Conservation (phyloP, 345 rosid genomes). For the Eucalyptus pauciflora region DNA sequence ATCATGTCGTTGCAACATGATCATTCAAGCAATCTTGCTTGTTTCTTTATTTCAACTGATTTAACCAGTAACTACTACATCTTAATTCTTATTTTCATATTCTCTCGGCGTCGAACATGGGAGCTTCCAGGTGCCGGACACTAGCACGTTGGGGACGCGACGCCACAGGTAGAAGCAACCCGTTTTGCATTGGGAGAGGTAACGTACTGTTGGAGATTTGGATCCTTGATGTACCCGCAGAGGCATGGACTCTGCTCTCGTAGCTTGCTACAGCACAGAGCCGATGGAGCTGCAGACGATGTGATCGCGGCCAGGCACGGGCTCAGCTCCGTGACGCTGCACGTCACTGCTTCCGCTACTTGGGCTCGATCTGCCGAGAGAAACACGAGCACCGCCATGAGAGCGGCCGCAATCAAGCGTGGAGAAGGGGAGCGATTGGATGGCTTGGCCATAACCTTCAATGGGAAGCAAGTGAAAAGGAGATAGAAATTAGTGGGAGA, state of each 20-base stretch:
- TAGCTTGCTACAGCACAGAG: constrained; percentile 40
- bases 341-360: constrained; percentile 27
- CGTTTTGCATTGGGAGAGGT: constrained; percentile 36
- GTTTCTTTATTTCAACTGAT: not conserved
- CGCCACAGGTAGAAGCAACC: constrained; percentile 26
- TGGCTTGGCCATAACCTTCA: not conserved
- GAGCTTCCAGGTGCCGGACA: not conserved
- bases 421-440: not conserved
- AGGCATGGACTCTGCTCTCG: constrained; percentile 55
- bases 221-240: constrained; percentile 43
- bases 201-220: constrained; percentile 20
- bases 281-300: constrained; percentile 21
- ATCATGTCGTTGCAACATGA: not conserved
- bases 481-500: too few species aligned
- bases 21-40: not conserved
- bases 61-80: not conserved
- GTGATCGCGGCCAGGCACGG: constrained; percentile 31
- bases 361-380: not conserved
- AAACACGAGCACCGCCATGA: not conserved
- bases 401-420: not conserved
- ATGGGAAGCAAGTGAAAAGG: not conserved
- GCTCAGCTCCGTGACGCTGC: constrained; percentile 35
- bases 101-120: not conserved
- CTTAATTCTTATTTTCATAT: not conserved
- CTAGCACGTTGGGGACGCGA: constrained; percentile 40